Conservation (phyloP, 148 eudicot genomes). For the Chenopodium berlandieri region DNA sequence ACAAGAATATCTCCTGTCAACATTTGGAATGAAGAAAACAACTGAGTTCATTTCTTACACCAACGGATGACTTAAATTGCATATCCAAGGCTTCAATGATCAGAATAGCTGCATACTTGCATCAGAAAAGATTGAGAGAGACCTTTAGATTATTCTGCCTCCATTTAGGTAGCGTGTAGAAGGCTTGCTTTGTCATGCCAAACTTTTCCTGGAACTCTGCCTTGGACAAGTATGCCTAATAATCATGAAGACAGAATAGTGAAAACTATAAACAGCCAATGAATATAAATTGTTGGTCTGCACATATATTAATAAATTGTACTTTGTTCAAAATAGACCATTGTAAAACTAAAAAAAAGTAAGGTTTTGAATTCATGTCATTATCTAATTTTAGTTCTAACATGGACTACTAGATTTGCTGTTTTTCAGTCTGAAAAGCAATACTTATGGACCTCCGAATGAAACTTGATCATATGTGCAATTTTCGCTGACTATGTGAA, state of each 20-base stretch:
- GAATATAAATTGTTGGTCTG: background rate
- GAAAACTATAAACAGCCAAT: background rate
- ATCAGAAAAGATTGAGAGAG: slow-evolving; percentile 35
- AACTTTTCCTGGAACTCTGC: slow-evolving; percentile 39
- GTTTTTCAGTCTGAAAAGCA: background rate
- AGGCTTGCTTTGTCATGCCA: slow-evolving; percentile 36
- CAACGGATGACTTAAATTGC: background rate
- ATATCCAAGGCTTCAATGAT: background rate
- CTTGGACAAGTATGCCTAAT: slow-evolving; percentile 38
- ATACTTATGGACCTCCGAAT: background rate
- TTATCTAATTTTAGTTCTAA: background rate
- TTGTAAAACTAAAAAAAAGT: background rate
- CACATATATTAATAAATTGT: background rate
- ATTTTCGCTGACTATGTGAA: background rate
- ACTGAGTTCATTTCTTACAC: background rate
- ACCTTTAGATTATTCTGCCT: slow-evolving; percentile 41
- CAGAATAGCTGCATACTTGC: background rate
- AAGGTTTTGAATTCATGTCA: background rate
- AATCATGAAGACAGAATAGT: background rate
- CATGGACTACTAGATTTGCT: background rate
- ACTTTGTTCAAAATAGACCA: too few relatives aligned
- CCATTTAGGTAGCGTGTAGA: slow-evolving; percentile 44
- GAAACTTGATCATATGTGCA: background rate
- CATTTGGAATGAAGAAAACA: background rate
- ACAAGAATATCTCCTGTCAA: background rate